Evolutionary conservation across 345 rosid genomes (phyloP).

Genomic region (Adansonia digitata): DNA sequence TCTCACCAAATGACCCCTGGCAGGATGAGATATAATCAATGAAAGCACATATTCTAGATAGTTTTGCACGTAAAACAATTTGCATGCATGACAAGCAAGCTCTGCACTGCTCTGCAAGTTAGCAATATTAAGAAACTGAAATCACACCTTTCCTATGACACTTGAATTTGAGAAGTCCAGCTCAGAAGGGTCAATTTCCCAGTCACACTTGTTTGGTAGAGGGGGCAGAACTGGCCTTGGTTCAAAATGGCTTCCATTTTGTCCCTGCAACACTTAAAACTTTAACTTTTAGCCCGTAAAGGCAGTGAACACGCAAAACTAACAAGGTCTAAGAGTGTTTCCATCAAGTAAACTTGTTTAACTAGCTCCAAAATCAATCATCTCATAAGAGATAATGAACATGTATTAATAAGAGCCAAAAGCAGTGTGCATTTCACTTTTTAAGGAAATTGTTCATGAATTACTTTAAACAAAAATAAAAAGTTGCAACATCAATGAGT

Average conservation of each 20-base stretch:
- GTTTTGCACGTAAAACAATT: constrained; percentile 3
- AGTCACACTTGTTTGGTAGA: constrained; percentile 90
- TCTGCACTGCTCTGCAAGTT: not conserved
- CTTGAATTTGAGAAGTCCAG: constrained; percentile 72
- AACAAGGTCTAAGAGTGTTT: not conserved
- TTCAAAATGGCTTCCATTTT: constrained; percentile 95
- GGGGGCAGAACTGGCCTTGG: constrained; percentile 95
- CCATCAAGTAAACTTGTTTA: not conserved
- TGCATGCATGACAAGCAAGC: not conserved
- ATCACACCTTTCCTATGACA: constrained; percentile 77
- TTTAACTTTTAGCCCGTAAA: constrained; percentile 8
- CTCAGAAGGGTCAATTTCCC: constrained; percentile 97
- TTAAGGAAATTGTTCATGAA: not conserved
- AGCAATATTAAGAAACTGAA: constrained; percentile 1
- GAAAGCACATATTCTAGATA: constrained; percentile 3
- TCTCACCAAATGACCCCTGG: constrained; percentile 98
- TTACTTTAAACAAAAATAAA: not conserved
- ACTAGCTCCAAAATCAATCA: not conserved
- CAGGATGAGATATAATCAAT: constrained; percentile 24
- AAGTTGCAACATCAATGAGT: not conserved
- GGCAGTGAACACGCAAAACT: constrained; percentile 4
- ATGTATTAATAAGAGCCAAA: not conserved
- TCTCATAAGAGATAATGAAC: not conserved
- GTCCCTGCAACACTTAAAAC: constrained; percentile 57
- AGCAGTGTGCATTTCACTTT: not conserved